Conservation (phyloP, 2,329 filamentous ascomycete species). For the Exophiala aquamarina region DNA sequence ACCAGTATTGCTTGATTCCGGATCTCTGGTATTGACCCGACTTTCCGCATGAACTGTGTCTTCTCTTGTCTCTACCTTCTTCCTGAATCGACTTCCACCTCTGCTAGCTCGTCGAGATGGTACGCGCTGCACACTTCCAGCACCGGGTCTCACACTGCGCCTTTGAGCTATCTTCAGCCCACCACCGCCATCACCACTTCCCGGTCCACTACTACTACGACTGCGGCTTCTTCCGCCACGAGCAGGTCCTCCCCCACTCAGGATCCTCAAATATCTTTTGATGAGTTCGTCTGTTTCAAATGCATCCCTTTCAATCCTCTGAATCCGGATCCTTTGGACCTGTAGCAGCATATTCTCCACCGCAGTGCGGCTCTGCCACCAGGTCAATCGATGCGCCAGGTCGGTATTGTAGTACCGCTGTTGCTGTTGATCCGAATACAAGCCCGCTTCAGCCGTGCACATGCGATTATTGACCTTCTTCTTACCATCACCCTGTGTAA, state of each 20-base stretch:
- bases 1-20: conserved; percentile 8
- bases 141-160: conserved; percentile 15
- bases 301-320: conserved; percentile 24
- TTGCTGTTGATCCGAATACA: conserved; percentile 15
- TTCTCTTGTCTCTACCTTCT: conserved; percentile 10
- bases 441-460: conserved; percentile 19
- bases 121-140: conserved; percentile 8
- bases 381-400: conserved; percentile 23
- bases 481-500: conserved; percentile 3
- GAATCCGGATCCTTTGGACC: conserved; percentile 26
- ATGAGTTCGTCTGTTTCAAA: conserved; percentile 24
- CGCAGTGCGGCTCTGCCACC: conserved; percentile 23
- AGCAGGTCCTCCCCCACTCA: conserved; percentile 7
- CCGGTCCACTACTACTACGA: conserved; percentile 2
- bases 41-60: background rate
- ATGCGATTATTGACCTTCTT: conserved; percentile 17
- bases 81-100: conserved; percentile 6
- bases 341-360: conserved; percentile 18
- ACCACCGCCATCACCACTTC: conserved; percentile 4
- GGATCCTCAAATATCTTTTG: conserved; percentile 13
- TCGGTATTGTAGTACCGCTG: conserved; percentile 26
- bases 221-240: conserved; percentile 14
- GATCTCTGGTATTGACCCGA: background rate
- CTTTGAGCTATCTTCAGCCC: conserved; percentile 9
- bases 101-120: conserved; percentile 9